Base-by-base conservation (phyloP, 352 stramenopile species). In the Globisporangium spiculum region DNA sequence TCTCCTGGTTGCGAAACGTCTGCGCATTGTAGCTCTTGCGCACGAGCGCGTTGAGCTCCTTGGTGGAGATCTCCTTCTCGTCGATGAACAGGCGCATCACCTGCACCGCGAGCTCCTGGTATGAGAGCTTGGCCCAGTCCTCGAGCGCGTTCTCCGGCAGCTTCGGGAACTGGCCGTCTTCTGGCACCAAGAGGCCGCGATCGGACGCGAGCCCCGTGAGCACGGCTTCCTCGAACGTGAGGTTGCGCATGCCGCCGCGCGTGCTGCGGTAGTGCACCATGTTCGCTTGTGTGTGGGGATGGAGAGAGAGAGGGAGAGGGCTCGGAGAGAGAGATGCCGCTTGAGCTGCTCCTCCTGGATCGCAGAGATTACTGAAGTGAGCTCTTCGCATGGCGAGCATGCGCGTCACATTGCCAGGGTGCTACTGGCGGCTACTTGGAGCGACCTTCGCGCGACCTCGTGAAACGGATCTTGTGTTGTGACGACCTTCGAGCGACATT, bases 21-120 rank as follows among this genome's bases (percentile, higher is more conserved):
- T 74, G 75, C 22, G 78, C 70, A 68, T 86, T 94, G 83, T 98
- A 99, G 70, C 92, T 98, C 76, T 92, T 93, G 62, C 90, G 75
- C 57, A 99, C 88, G 71, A 99, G 94, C 32, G 89, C 79, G 56
- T 80, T 69, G 59, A 99, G 86, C 63, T 98, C 88, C 3, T 76
- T 72, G 9, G 77, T 81, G 10, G 96, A 96, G 66, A 99, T 97
- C 79, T 99, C 93, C 73, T 93, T 88, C 46, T 97, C 89, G 66
- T 96, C 87, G 59, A 99, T 97, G 84, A 98, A 99, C 61, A 98
- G 92, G 1, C 88, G 85, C 87, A 99, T 98, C 60, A 99, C 90
- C 63, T 98, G 86, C 34, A 96, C 85, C 0, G 97, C 93, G 63
- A 99, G 79, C 54, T 98, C 92, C 65, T 96, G 80, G 80, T 98